Evolutionary conservation across 768 basidiomycete species (phyloP).

Genomic region (Pleurotus citrinopileatus): DNA sequence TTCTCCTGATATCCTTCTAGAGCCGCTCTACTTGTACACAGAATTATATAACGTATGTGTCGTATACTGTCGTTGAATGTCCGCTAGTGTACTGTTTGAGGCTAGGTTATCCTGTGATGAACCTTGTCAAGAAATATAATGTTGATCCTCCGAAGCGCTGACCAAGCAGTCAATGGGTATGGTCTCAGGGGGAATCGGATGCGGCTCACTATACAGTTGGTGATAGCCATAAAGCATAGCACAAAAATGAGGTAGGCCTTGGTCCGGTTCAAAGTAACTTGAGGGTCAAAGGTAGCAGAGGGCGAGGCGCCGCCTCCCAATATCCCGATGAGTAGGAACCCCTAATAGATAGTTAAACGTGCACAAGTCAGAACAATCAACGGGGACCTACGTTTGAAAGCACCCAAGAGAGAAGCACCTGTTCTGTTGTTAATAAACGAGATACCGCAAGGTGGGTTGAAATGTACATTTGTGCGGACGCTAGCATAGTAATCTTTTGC

Average conservation of each 20-base stretch:
- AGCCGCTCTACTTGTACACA: conserved; percentile 2
- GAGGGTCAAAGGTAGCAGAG: conserved; percentile 55
- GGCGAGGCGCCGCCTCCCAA: conserved; percentile 51
- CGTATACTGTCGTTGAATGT: no score
- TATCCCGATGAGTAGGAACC: conserved; percentile 63
- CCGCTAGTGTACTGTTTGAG: background rate
- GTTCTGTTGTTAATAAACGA: background rate
- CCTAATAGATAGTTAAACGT: no score
- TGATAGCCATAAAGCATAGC: conserved; percentile 77
- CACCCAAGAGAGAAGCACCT: conserved; percentile 79
- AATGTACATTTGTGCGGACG: conserved; percentile 72
- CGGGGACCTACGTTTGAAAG: conserved; percentile 65
- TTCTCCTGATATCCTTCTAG: conserved; percentile 30
- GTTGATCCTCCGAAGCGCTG: conserved; percentile 31
- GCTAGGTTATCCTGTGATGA: conserved; percentile 22
- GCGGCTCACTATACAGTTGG: conserved; percentile 53
- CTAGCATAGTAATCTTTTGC: conserved; percentile 88
- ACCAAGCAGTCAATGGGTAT: conserved; percentile 2
- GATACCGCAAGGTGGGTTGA: background rate
- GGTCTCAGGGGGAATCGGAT: background rate
- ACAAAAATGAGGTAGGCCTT: conserved; percentile 81
- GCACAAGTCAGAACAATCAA: background rate
- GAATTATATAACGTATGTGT: conserved; percentile 12
- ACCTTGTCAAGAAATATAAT: conserved; percentile 25
- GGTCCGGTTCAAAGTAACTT: conserved; percentile 48